phyloP scores from a whole-genome alignment of 306 rosid species.

The Citrullus mucosospermus region DNA sequence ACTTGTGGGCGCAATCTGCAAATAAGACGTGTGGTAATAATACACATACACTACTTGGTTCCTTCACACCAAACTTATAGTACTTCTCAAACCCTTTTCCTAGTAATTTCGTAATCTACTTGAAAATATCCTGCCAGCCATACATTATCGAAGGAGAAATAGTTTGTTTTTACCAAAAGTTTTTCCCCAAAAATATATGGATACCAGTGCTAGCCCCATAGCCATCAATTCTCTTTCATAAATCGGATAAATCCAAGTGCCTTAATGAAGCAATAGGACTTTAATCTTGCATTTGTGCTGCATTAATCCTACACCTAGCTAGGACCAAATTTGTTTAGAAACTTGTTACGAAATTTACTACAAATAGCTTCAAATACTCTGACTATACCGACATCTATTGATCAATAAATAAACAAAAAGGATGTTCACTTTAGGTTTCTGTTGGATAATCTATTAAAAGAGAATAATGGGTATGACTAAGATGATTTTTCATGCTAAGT shows the following conservation, averaged over 20 bases:
- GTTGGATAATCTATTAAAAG: not conserved
- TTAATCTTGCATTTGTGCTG: not conserved
- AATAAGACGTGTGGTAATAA: not conserved
- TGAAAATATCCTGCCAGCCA: not conserved
- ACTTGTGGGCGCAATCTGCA: not conserved
- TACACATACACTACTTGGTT: not conserved
- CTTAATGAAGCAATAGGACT: not conserved
- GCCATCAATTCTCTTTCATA: too few relatives aligned
- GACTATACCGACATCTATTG: not conserved
- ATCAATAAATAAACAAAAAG: not conserved
- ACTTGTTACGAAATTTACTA: not conserved
- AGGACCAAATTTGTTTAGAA: not conserved
- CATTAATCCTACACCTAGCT: not conserved
- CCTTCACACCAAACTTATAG: not conserved
- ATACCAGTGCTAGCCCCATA: not conserved
- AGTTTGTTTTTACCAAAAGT: not conserved
- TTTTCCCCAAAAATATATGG: not conserved
- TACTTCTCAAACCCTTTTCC: not conserved
- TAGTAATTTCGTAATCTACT: not conserved
- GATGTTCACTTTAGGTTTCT: not conserved
- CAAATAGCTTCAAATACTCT: not conserved
- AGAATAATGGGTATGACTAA: not conserved
- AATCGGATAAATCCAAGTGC: not conserved
- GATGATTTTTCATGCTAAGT: not conserved
- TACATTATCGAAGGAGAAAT: not conserved